These are phyloP conservation scores for Lachancea thermotolerans DNA, from an alignment of 805 yeast species.

Conservation along the genomic window DNA sequence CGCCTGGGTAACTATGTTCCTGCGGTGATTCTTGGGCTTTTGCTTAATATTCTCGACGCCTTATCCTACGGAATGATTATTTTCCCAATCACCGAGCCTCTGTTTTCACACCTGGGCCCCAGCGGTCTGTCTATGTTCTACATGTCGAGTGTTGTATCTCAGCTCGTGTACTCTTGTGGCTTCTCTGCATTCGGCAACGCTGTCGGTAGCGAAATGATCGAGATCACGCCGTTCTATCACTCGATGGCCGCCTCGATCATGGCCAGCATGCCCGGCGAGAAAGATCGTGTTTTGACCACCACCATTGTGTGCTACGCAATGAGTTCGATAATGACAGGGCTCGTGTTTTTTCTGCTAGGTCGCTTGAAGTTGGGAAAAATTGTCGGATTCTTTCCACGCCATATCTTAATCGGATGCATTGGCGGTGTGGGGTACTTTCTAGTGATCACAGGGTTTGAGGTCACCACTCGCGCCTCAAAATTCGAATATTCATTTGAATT, in stretches of 20 bases:
- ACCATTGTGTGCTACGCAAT: slow-evolving; percentile 80
- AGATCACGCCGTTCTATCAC: slow-evolving; percentile 97
- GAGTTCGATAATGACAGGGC: slow-evolving; percentile 80
- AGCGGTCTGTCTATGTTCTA: slow-evolving; percentile 92
- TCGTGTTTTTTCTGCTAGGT: slow-evolving; percentile 71
- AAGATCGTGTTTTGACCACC: slow-evolving; percentile 71
- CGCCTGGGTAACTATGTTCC: slow-evolving; percentile 40
- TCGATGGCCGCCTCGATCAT: slow-evolving; percentile 79
- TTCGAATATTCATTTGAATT: slow-evolving; percentile 58
- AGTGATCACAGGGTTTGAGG: slow-evolving; percentile 85
- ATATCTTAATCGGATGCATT: slow-evolving; percentile 91
- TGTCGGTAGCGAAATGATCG: slow-evolving; percentile 98
- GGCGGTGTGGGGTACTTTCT: slow-evolving; percentile 98
- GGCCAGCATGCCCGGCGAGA: slow-evolving; percentile 31
- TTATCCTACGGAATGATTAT: slow-evolving; percentile 95
- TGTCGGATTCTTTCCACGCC: slow-evolving; percentile 94
- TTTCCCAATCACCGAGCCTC: slow-evolving; percentile 80
- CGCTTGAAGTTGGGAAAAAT: slow-evolving; percentile 73
- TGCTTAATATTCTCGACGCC: slow-evolving; percentile 86
- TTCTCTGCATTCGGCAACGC: slow-evolving; percentile 85
- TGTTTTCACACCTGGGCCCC: slow-evolving; percentile 75
- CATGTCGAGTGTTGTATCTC: slow-evolving; percentile 84
- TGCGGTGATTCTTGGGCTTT: slow-evolving; percentile 75
- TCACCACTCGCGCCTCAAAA: slow-evolving; percentile 73
- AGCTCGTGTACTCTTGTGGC: slow-evolving; percentile 80